Evolutionary conservation across 1,284 basidiomycete species (phyloP), one percentile per base, ranked within the genome.

Genomic region (Salmacisia buchloeana): DNA sequence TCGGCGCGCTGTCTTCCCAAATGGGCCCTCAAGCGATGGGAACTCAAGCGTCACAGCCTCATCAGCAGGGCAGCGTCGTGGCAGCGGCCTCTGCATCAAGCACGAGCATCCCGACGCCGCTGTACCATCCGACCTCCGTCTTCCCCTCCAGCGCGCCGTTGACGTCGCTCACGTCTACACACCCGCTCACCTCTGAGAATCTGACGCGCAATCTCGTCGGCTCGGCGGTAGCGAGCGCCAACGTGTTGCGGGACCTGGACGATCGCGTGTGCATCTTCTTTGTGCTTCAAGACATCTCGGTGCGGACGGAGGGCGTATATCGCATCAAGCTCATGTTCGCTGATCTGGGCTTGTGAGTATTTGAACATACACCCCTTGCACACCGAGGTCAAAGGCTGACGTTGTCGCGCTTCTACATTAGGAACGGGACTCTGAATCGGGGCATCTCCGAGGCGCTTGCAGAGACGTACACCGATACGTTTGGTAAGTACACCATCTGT

Each of bases 201-300:
- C 61, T 63, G 56, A 76, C 73, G n/a, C 57, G 74, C 13, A 76
- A 76, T 38, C 62, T 76, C 3, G 73, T 76, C 25, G 74, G 74
- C 3, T 67, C 69, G 4, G 68, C 73, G 12, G 74, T 76, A 5
- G 71, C 73, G 7, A 73, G 70, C 60, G 74, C 74, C 18, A 74
- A 73, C 15, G 70, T 74, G 35, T 64, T 75, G 39, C 69, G 69
- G 58, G 73, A 76, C 61, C 71, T 73, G 39, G 63, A 71, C 25
- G 73, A 75, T 61, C 63, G 70, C 56, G 69, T 68, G 59, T 68
- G 72, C 61, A 76, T 70, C 56, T 76, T 76, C 38, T 76, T 76
- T 52, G 73, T 75, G 31, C 70, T 76, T 45, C 74, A 76, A 58
- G 74, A 76, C 49, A 69, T 76, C 58, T 68, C 65, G 21, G 74